Evolutionary conservation across 495 filamentous ascomycete species (phyloP), one percentile per base, ranked within the genome.

Genomic region (Penicillium argentinense): DNA sequence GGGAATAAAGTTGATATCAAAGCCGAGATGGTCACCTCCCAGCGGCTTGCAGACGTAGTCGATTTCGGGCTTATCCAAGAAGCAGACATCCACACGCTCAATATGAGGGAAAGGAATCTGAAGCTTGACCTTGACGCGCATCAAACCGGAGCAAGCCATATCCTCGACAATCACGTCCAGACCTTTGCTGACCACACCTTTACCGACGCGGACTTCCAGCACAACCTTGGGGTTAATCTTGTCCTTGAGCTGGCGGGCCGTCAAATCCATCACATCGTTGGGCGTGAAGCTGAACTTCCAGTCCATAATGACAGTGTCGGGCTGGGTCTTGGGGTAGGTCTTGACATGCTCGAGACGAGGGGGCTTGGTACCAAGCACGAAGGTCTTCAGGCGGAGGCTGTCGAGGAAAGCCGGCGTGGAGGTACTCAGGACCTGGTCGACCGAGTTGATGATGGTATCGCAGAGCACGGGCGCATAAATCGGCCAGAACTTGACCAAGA

Each of bases 251-350:
- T 99, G 93, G 33, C 86, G 83, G 16, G 83, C 73, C 4, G 93
- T 99, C 77, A 99, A 76, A 68, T 99, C 93, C 48, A 86, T 82
- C 8, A 78, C 86, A 65, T 99, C 93, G 55, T 92, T 97, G 7
- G 93, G 93, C 0, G 88, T 97, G 68, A 99, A 99, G 72, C 91
- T 97, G 69, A 99, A 97, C 55, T 95, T 91, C 93, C 93, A 99
- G 62, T 99, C 93, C 95, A 97, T 99, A 43, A 97, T 79, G 30
- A 99, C 88, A 43, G 86, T 86, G 57, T 99, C 92, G 36, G 96
- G 89, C 34, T 96, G 88, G 9, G 89, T 87, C 69, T 95, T 97
- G 19, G 93, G 91, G 56, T 97, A 97, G 5, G 93, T 95, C 74
- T 95, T 97, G 56, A 97, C 93, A 60, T 96, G 89, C 63, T 99